These are phyloP conservation scores for Rhinocladiella mackenziei DNA, from an alignment of 2,329 filamentous ascomycete genomes.

Conservation along the genomic window DNA sequence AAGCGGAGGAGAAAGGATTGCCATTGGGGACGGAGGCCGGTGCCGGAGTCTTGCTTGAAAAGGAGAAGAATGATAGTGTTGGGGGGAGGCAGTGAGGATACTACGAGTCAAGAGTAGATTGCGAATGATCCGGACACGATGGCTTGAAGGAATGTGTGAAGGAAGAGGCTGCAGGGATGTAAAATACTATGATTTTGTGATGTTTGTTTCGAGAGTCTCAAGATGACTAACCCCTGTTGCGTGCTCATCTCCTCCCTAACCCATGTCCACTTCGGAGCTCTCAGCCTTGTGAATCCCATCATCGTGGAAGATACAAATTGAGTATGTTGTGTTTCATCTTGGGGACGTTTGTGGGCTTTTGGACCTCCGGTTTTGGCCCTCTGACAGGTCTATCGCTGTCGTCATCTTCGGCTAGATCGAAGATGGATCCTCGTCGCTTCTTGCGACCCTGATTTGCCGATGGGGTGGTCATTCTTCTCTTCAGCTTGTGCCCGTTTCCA, in stretches of 20 bases:
- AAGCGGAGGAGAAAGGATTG: too few relatives aligned
- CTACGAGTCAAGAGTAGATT: neutral
- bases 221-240: too few relatives aligned
- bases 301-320: constrained; percentile 14
- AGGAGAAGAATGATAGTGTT: too few relatives aligned
- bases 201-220: too few relatives aligned
- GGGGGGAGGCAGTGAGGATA: constrained; percentile 1
- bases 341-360: neutral
- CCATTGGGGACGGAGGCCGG: too few relatives aligned
- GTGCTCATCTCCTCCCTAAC: too few relatives aligned
- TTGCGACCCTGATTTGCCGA: neutral
- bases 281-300: too few relatives aligned
- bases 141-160: constrained; percentile 1
- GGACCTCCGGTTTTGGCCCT: neutral
- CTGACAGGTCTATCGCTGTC: constrained; percentile 4
- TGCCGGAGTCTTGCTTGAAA: too few relatives aligned
- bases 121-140: constrained; percentile 1
- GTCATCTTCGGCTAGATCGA: constrained; percentile 22
- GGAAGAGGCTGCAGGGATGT: too few relatives aligned
- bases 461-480: constrained; percentile 7
- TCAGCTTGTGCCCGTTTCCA: constrained; percentile 3
- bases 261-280: too few relatives aligned
- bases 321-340: neutral
- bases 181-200: too few relatives aligned
- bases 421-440: constrained; percentile 15